Conservation (phyloP, 176 grass and related monocot genomes). For the Pontederia paniculata region DNA sequence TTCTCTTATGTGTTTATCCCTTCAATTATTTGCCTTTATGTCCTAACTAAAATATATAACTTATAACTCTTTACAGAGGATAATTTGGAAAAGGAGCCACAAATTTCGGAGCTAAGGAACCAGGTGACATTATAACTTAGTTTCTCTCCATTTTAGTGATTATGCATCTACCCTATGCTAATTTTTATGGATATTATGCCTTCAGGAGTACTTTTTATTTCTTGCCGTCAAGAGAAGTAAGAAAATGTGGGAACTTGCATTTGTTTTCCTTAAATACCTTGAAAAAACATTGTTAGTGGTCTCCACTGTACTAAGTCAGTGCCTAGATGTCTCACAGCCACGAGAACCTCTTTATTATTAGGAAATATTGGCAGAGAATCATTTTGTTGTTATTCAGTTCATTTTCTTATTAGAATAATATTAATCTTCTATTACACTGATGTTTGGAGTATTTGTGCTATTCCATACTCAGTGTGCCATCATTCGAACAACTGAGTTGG, state of each 20-base stretch:
- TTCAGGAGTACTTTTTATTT: too few species aligned
- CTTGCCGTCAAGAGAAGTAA: too few species aligned
- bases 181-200: not conserved
- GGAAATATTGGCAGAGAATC: too few species aligned
- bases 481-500: constrained; percentile 86
- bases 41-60: constrained; percentile 2
- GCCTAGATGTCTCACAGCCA: too few species aligned
- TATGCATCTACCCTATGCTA: too few species aligned
- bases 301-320: too few species aligned
- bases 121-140: constrained; percentile 30
- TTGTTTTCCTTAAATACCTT: too few species aligned
- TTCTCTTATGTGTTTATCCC: constrained; percentile 13
- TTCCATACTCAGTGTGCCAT: constrained; percentile 62
- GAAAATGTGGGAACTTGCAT: too few species aligned
- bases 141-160: not conserved
- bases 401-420: too few species aligned
- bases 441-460: constrained; percentile 4
- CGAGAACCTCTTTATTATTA: too few species aligned
- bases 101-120: constrained; percentile 72
- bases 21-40: not conserved
- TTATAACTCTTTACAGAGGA: constrained; percentile 35
- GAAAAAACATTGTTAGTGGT: too few species aligned
- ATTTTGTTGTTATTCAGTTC: too few species aligned
- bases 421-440: not conserved
- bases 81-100: constrained; percentile 81